Base-by-base conservation (phyloP, 257 asterid genomes). In the Solanum clarkiae region DNA sequence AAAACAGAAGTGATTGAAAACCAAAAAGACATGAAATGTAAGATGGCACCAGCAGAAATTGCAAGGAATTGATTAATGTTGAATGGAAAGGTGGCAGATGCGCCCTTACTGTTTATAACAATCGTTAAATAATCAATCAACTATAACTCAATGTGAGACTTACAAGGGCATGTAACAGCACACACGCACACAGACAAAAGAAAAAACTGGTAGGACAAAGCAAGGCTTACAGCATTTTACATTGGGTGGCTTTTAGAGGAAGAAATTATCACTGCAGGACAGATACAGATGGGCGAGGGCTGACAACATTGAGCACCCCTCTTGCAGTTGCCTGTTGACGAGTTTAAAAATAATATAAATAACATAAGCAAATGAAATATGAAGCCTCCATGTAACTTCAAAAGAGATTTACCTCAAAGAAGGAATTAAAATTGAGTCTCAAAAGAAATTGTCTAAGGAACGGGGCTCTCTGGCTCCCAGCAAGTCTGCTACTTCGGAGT, bases 381-480 rank as follows among this genome's bases (percentile, higher is more conserved):
- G 29, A 32, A 87, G 32, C 1, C 10, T 16, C 83, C 29, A 26
- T 20, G 10, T 0, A 13, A 42, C 0, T 51, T 3, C 56, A 47
- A 65, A 80, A 70, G 65, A 65, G 22, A 51, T 49, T 87, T 89
- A 95, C 99, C 98, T 97, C 99, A 71, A 92, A 97, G 91, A 93
- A 97, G 85, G 97, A 94, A 88, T 95, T 97, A 88, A 92, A 97
- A 91, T 97, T 97, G 88, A 97, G 99, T 59, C 98, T 97, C 91
- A 97, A 85, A 89, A 97, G 99, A 90, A 97, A 97, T 56, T 98
- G 98, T 91, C 99, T 88, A 83, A 97, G 96, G 83, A 95, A 97
- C 3, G 99, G 99, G 80, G 99, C 99, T 63, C 99, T 93, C 90
- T 97, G 99, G 89, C 99, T 97, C 89, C 99, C 99, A 80, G 97